Conservation (phyloP, 1,139 yeast species). For the Scheffersomyces cryptocercus region DNA sequence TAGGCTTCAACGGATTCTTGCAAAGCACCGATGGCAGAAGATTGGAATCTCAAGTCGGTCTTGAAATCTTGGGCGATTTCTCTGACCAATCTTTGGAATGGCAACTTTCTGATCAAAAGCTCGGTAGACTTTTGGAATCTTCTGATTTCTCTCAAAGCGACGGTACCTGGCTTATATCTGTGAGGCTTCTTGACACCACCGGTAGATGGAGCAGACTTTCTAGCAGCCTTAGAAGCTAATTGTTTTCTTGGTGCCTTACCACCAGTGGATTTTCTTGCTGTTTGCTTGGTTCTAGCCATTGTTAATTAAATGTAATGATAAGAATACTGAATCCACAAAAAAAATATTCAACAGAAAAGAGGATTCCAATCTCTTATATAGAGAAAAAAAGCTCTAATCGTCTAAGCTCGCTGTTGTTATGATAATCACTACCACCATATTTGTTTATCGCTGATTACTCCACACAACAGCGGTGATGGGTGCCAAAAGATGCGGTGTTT, state of each 20-base stretch:
- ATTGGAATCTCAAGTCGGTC: slow-evolving; percentile 97
- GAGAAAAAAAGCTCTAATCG: no score
- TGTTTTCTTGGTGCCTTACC: slow-evolving; percentile 99
- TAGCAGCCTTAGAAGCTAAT: slow-evolving; percentile 98
- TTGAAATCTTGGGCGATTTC: slow-evolving; percentile 98
- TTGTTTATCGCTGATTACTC: no score
- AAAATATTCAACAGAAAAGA: not conserved
- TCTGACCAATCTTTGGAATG: slow-evolving; percentile 98
- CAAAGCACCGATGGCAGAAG: slow-evolving; percentile 97
- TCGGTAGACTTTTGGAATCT: slow-evolving; percentile 99
- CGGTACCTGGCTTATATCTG: slow-evolving; percentile 99
- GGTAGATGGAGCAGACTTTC: slow-evolving; percentile 96
- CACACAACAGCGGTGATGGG: no score
- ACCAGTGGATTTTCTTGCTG: slow-evolving; percentile 98
- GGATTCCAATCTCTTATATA: not conserved
- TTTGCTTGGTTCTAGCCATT: slow-evolving; percentile 99
- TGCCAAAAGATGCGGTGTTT: no score
- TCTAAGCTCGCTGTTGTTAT: no score
- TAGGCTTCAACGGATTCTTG: slow-evolving; percentile 99
- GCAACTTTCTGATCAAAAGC: slow-evolving; percentile 93
- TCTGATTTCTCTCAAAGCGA: slow-evolving; percentile 98
- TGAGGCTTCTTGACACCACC: slow-evolving; percentile 99
- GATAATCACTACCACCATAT: no score
- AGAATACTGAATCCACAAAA: not conserved
- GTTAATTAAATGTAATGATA: slow-evolving; percentile 16